Evolutionary conservation across 768 basidiomycete genomes (phyloP), one percentile per base, ranked within the genome.

Genomic region (Saitozyma podzolica): DNA sequence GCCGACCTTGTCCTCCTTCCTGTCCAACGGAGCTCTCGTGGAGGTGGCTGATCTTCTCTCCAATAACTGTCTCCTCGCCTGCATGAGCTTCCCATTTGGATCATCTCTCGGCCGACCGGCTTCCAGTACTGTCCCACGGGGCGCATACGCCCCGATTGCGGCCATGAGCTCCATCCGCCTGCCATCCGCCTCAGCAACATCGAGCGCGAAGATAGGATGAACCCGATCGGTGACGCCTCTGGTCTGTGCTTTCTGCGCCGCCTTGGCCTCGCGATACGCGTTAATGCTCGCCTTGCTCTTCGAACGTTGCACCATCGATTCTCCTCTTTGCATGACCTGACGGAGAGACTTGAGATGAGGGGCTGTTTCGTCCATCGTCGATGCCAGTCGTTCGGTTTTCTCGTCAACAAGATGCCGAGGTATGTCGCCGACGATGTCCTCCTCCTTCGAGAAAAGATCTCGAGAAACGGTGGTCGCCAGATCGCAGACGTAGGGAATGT

Each of bases 301-400:
- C 64, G 90, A 91, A 40, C 92, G 87, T 72, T 97, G 93, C 77
- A 95, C 98, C 91, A 98, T 89, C 1, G 84, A 81, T 66, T 97
- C 92, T 0, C 93, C 94, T 56, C 91, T 87, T 64, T 84, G 83
- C 87, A 95, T 94, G 62, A 97, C 91, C 6, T 87, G 86, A 19
- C 89, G 84, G 39, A 95, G 80, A 49, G 83, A 81, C 9, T 84
- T 81, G 29, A 97, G 84, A 40, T 68, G 57, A 10, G 84, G 84
- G 66, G 86, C 85, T 14, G 51, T 16, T 61, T 77, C 73, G 4
- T 62, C 54, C 13, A 78, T 43, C n/a, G 65, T 63, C 8, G 70
- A 69, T 47, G 62, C 55, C 60, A 91, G 81, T 73, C 89, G 89
- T 72, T 95, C 93, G 50, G 89, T 84, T 54, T 96, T 91, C 66